Conservation (phyloP, 805 yeast genomes). For the Sungouiozyma intestinalis region DNA sequence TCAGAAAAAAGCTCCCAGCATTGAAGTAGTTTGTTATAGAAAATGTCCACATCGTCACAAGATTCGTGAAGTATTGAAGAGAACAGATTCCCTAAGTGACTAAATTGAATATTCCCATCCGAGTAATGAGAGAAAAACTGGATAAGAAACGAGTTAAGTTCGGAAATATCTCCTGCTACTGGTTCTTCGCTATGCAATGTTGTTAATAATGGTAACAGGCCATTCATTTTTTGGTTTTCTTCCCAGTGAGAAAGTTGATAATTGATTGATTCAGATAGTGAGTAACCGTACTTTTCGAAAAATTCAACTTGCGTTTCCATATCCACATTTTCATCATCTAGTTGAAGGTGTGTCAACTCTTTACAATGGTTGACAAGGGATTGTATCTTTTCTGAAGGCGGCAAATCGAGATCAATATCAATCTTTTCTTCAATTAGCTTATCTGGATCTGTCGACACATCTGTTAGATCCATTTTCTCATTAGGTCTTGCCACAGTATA, state of each 20-base stretch:
- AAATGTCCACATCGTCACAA: slow-evolving; percentile 11
- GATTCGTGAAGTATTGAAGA: slow-evolving; percentile 13
- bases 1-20: slow-evolving; percentile 20
- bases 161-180: slow-evolving; percentile 13
- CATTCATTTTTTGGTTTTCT: neutral
- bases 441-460: neutral
- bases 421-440: neutral
- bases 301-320: slow-evolving; percentile 7
- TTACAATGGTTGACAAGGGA: neutral
- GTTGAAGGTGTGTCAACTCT: neutral
- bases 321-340: neutral
- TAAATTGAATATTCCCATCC: slow-evolving; percentile 14
- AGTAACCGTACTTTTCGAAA: slow-evolving; percentile 22
- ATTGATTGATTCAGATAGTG: slow-evolving; percentile 19
- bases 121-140: slow-evolving; percentile 20
- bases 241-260: slow-evolving; percentile 7
- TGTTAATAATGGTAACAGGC: slow-evolving; percentile 5
- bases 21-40: slow-evolving; percentile 19
- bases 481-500: neutral
- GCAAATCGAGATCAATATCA: neutral
- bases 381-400: neutral
- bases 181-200: slow-evolving; percentile 9
- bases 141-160: slow-evolving; percentile 18
- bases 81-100: slow-evolving; percentile 8
- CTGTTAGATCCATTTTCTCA: neutral